Percentiles rank a stretch among this genome's conserved stretches.
phyloP scores from a whole-genome alignment of 2,329 filamentous ascomycete species.

The Colletotrichum tropicicola region DNA sequence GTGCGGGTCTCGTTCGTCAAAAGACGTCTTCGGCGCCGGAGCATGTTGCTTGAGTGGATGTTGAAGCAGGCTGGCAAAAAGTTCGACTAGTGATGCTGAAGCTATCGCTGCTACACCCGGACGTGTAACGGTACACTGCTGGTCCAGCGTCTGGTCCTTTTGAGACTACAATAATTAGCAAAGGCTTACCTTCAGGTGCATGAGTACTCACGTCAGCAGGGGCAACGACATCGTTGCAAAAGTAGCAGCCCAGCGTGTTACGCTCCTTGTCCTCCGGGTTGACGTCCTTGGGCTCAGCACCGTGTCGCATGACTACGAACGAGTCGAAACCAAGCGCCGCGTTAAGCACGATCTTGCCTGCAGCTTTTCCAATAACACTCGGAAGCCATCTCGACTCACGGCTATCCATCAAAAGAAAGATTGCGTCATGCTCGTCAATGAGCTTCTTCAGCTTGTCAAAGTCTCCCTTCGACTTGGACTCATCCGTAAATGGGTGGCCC shows the following conservation, averaged over 20 bases:
- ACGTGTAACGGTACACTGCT: slow-evolving; percentile 96
- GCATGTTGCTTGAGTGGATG: slow-evolving; percentile 77
- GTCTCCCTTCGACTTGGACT: slow-evolving; percentile 73
- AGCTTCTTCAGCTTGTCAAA: slow-evolving; percentile 79
- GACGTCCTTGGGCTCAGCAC: slow-evolving; percentile 62
- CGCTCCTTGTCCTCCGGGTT: slow-evolving; percentile 55
- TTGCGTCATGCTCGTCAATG: slow-evolving; percentile 85
- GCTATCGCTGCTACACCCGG: slow-evolving; percentile 93
- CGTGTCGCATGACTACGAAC: slow-evolving; percentile 97
- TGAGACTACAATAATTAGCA: slow-evolving; percentile 70
- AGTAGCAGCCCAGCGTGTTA: slow-evolving; percentile 89
- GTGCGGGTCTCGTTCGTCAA: slow-evolving; percentile 63
- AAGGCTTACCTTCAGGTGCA: not conserved
- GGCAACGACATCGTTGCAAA: slow-evolving; percentile 97
- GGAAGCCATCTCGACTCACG: slow-evolving; percentile 95
- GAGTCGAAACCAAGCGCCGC: slow-evolving; percentile 96
- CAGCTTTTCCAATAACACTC: slow-evolving; percentile 93
- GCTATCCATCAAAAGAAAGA: slow-evolving; percentile 98
- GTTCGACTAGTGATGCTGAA: slow-evolving; percentile 88
- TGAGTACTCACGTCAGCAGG: slow-evolving; percentile 82
- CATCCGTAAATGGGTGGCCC: slow-evolving; percentile 85
- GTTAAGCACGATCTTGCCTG: slow-evolving; percentile 95
- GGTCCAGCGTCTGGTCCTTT: slow-evolving; percentile 94
- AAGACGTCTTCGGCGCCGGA: slow-evolving; percentile 59
- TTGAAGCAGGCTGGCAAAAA: slow-evolving; percentile 87